A percentile compares a stretch with the other conserved stretches of the same genome.
Evolutionary conservation across 805 yeast species (phyloP).

Genomic region (Suhomyces tanzawaensis): DNA sequence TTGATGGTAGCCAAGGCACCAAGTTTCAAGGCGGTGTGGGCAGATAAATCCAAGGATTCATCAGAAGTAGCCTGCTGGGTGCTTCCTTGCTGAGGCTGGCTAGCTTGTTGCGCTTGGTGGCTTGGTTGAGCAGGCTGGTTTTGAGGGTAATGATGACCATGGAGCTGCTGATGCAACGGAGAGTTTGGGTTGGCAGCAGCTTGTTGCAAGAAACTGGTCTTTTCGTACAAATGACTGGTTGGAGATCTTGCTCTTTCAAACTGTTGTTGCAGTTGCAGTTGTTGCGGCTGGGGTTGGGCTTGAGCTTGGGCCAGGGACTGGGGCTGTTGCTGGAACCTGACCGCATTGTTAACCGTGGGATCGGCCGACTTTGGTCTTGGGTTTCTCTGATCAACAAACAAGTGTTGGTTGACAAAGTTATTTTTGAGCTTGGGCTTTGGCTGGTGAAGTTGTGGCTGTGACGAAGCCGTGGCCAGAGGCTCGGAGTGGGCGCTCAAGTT

Average conservation of each 20-base stretch:
- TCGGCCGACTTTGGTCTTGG: conserved; percentile 48
- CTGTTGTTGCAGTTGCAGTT: conserved; percentile 9
- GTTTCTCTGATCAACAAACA: conserved; percentile 18
- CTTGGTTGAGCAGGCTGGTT: background rate
- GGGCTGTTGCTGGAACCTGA: conserved; percentile 16
- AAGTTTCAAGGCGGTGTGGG: conserved; percentile 52
- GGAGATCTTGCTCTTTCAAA: conserved; percentile 39
- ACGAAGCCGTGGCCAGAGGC: background rate
- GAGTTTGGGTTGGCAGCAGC: conserved; percentile 22
- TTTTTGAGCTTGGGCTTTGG: conserved; percentile 34
- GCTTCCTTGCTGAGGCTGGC: conserved; percentile 7
- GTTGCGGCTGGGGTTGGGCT: conserved; percentile 9
- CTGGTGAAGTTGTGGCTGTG: conserved; percentile 27
- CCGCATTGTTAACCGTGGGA: conserved; percentile 21
- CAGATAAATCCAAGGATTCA: conserved; percentile 23
- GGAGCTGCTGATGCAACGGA: conserved; percentile 11
- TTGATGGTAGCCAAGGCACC: conserved; percentile 68
- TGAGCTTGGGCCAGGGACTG: conserved; percentile 7
- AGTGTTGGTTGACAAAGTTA: conserved; percentile 11
- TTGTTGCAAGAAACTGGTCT: conserved; percentile 41
- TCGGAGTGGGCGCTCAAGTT: conserved; percentile 10
- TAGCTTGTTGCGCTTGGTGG: conserved; percentile 5
- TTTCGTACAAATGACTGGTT: conserved; percentile 41
- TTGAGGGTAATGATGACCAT: conserved; percentile 2
- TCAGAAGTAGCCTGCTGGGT: conserved; percentile 12